phyloP scores from a whole-genome alignment of 2,329 filamentous ascomycete species.

The Claviceps sorghi region DNA sequence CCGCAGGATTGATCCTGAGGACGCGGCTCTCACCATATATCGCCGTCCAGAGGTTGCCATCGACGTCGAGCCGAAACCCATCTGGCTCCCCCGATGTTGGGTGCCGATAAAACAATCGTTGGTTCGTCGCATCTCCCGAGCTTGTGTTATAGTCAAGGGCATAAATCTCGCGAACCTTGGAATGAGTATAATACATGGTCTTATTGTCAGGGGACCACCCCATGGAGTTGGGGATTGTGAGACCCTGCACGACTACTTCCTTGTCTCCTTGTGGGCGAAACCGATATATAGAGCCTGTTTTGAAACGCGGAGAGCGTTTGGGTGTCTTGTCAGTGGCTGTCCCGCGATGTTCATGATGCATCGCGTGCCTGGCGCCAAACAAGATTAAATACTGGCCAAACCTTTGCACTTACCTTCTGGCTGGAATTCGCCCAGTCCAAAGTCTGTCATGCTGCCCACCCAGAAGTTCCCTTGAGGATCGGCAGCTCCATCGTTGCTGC shows the following conservation, averaged over 20 bases:
- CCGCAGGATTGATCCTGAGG: slow-evolving; percentile 55
- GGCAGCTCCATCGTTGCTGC: slow-evolving; percentile 69
- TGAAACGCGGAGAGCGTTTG: background rate
- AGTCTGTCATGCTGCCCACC: slow-evolving; percentile 77
- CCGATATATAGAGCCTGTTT: slow-evolving; percentile 54
- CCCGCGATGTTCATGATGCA: background rate
- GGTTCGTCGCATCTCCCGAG: slow-evolving; percentile 52
- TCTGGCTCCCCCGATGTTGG: slow-evolving; percentile 56
- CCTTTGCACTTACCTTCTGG: slow-evolving; percentile 34
- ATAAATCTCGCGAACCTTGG: slow-evolving; percentile 53
- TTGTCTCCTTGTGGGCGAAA: slow-evolving; percentile 45
- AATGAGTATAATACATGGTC: slow-evolving; percentile 75
- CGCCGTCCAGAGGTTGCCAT: slow-evolving; percentile 81
- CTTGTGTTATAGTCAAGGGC: slow-evolving; percentile 56
- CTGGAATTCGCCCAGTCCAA: slow-evolving; percentile 40
- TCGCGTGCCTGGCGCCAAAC: background rate
- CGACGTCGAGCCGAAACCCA: slow-evolving; percentile 68
- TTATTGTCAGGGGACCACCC: slow-evolving; percentile 62
- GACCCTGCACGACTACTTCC: slow-evolving; percentile 42
- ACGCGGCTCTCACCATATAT: slow-evolving; percentile 69
- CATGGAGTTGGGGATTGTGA: slow-evolving; percentile 74
- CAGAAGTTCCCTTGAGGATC: slow-evolving; percentile 73
- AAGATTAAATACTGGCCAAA: background rate
- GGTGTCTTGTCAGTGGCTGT: background rate
- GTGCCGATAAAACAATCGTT: slow-evolving; percentile 59